A percentile compares a stretch with the other conserved stretches of the same genome.
phyloP scores from a whole-genome alignment of 208 protist genomes.

The Trypanosoma theileri region DNA sequence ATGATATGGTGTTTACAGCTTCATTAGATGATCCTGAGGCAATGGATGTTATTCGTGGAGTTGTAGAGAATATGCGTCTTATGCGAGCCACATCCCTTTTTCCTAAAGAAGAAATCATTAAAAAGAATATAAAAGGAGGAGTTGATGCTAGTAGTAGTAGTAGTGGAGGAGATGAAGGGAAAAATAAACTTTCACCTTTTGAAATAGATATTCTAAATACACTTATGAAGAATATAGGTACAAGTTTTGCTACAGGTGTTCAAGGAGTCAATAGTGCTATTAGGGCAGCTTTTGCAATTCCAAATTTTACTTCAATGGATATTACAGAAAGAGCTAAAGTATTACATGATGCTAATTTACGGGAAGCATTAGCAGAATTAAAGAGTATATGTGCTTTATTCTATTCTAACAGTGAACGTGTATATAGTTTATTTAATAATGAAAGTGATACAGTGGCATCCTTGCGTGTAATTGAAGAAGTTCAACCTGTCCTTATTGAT shows the following conservation, averaged over 20 bases:
- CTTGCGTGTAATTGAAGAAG: slow-evolving; percentile 51
- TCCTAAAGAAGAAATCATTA: slow-evolving; percentile 6
- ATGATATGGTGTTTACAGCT: slow-evolving; percentile 57
- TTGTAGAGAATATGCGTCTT: slow-evolving; percentile 78
- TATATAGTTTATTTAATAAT: slow-evolving; percentile 38
- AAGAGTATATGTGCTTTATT: slow-evolving; percentile 83
- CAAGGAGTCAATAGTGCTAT: slow-evolving; percentile 54
- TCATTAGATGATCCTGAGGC: slow-evolving; percentile 79
- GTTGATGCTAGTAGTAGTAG: background rate
- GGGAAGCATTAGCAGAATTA: slow-evolving; percentile 71
- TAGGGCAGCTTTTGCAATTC: slow-evolving; percentile 44
- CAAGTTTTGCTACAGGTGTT: slow-evolving; percentile 46
- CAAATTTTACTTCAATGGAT: slow-evolving; percentile 42
- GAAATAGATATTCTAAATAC: slow-evolving; percentile 57
- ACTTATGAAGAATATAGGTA: slow-evolving; percentile 64
- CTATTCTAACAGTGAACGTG: slow-evolving; percentile 42
- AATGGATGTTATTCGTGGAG: slow-evolving; percentile 68
- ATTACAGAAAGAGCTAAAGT: slow-evolving; percentile 30
- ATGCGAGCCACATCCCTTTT: slow-evolving; percentile 79
- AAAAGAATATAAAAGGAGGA: too few species aligned
- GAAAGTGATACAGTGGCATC: slow-evolving; percentile 30
- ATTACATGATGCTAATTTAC: slow-evolving; percentile 44
- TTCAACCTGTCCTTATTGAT: slow-evolving; percentile 76
- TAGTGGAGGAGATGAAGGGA: background rate
- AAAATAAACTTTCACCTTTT: slow-evolving; percentile 23